phyloP scores from a whole-genome alignment of 2,329 filamentous ascomycete species.

The Aspergillus eucalypticola region DNA sequence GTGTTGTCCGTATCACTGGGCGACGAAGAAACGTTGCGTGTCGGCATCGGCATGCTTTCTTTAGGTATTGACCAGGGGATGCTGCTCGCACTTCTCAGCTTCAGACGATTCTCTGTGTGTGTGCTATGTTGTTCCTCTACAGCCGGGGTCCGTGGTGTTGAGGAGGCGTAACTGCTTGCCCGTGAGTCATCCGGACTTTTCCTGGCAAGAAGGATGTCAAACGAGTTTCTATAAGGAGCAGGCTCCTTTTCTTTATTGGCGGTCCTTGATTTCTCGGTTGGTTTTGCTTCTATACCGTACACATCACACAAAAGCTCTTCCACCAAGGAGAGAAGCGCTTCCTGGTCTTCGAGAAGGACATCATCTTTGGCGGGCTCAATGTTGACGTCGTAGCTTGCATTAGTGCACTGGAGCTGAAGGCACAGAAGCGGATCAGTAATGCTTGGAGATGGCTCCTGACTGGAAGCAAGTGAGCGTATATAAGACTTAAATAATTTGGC shows the following conservation, averaged over 20 bases:
- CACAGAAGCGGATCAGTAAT: slow-evolving; percentile 58
- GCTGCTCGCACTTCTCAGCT: slow-evolving; percentile 1
- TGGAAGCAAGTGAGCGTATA: slow-evolving; percentile 41
- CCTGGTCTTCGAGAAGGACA: slow-evolving; percentile 56
- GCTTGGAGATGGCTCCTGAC: slow-evolving; percentile 18
- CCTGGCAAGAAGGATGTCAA: slow-evolving; percentile 25
- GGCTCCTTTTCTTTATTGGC: slow-evolving; percentile 7
- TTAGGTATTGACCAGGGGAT: slow-evolving; percentile 43
- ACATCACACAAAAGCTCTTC: slow-evolving; percentile 37
- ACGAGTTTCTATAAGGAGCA: slow-evolving; percentile 10
- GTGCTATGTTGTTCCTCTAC: neutral
- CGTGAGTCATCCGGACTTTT: slow-evolving; percentile 12
- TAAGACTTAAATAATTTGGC: slow-evolving; percentile 52
- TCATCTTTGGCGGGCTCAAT: slow-evolving; percentile 66
- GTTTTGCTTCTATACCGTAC: slow-evolving; percentile 14
- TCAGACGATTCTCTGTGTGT: neutral
- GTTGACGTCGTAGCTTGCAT: slow-evolving; percentile 61
- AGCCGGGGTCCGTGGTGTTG: neutral
- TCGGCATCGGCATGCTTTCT: slow-evolving; percentile 25
- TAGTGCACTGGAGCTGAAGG: slow-evolving; percentile 56
- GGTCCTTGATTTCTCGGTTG: neutral
- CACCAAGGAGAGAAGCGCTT: slow-evolving; percentile 45
- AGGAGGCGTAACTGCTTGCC: neutral
- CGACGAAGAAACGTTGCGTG: neutral
- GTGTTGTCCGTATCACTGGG: neutral